Evolutionary conservation across 192 early-diverging fungal species (phyloP), one percentile per base, ranked within the genome.

Genomic region (Backusella australiensis): DNA sequence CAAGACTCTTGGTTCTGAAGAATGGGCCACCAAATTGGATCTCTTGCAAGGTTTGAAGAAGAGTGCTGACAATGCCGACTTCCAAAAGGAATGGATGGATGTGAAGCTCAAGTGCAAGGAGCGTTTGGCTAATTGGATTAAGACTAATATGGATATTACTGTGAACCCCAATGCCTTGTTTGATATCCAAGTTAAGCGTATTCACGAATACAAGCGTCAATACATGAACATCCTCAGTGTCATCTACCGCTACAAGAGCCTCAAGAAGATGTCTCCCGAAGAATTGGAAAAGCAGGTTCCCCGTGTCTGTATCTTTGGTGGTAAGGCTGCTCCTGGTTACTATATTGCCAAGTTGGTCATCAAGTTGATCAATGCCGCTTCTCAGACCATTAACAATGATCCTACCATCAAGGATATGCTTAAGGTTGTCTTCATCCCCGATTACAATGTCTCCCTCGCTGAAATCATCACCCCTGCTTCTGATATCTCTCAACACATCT

Each of bases 191-290:
- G 96, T 96, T 81, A 99, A 98, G 88, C 94, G 98, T 86, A 94
- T 98, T 77, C 98, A 99, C 84, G 98, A 98, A 87, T 99, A 98
- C 87, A 98, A 99, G 89, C 93, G 98, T 76, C 98, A 99, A 89
- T 96, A 96, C 83, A 95, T 99, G 94, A 99, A 99, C 85, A 97
- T 99, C 75, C 83, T 98, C 23, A 86, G 86, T 69, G 96, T 98
- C 46, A 98, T 99, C 81, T 90, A 98, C 84, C 95, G 95, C 74
- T 99, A 98, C 88, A 84, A 92, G 80, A 73, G 80, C 2, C 85
- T 99, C 73, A 96, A 96, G 88, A 88, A 85, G 63, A 88, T 99
- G 93, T 79, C 86, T 46, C 78, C 89, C 26, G 85, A 82, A 38
- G 91, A 94, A 74, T 89, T 89, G 67, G 81, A 78, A 21, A 84